A percentile compares a stretch with the other conserved stretches of the same genome.
These are phyloP conservation scores for Suillus occidentalis DNA, from an alignment of 768 basidiomycete species.

Conservation along the genomic window DNA sequence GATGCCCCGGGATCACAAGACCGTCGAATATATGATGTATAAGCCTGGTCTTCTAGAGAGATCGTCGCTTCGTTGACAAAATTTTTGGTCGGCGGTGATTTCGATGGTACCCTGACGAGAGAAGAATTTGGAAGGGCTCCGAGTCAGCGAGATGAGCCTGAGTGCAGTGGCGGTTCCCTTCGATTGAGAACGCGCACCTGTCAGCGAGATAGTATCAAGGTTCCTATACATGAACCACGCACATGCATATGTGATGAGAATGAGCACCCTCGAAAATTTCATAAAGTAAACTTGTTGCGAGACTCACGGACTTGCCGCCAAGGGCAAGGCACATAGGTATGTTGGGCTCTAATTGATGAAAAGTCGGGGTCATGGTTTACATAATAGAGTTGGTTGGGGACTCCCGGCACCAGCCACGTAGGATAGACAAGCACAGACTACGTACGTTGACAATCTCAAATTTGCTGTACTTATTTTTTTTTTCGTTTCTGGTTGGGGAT, in stretches of 20 bases:
- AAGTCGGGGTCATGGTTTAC: not conserved
- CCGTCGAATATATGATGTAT: not conserved
- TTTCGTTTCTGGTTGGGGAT: not conserved
- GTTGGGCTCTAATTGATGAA: not conserved
- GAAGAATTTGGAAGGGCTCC: not conserved
- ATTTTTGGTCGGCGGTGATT: not conserved
- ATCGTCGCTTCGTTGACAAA: not conserved
- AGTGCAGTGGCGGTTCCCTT: not conserved
- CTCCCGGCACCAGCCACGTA: conserved; percentile 1
- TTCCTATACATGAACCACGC: not conserved
- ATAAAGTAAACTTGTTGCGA: not conserved
- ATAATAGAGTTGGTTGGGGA: not conserved
- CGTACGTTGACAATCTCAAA: not conserved
- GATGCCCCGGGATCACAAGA: not conserved
- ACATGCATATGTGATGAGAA: not conserved
- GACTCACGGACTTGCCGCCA: not conserved
- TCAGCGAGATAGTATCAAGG: not conserved
- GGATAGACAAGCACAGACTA: not conserved
- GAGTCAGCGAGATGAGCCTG: not conserved
- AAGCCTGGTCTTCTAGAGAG: not conserved
- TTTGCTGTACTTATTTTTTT: not conserved
- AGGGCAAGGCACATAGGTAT: not conserved
- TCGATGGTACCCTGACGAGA: not conserved
- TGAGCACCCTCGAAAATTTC: not conserved
- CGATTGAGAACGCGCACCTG: not conserved